phyloP scores from a whole-genome alignment of 768 basidiomycete species.

The Russula sp. region DNA sequence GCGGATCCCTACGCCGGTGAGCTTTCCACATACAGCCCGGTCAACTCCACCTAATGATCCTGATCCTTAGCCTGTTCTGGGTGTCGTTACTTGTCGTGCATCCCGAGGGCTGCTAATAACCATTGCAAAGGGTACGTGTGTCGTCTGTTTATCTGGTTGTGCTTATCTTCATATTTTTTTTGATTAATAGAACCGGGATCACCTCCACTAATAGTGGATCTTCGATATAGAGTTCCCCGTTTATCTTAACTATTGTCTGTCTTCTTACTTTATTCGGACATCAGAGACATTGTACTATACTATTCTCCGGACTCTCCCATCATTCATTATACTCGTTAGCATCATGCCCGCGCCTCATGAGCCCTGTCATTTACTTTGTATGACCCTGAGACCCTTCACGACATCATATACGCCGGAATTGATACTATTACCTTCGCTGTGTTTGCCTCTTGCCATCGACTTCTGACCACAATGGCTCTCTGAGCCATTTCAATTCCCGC shows the following conservation, averaged over 20 bases:
- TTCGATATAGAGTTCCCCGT: neutral
- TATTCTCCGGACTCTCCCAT: neutral
- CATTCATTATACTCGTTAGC: neutral
- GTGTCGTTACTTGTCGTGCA: slow-evolving; percentile 87
- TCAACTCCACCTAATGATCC: neutral
- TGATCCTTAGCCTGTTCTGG: slow-evolving; percentile 67
- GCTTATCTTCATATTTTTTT: neutral
- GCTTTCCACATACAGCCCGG: slow-evolving; percentile 31
- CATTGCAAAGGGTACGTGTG: slow-evolving; percentile 53
- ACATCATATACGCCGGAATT: slow-evolving; percentile 3
- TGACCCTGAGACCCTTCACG: neutral
- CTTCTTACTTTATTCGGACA: slow-evolving; percentile 3
- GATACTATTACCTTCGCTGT: slow-evolving; percentile 38
- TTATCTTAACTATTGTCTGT: neutral
- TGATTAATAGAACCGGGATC: slow-evolving; percentile 20
- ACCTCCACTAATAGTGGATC: slow-evolving; percentile 12
- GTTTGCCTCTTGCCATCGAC: slow-evolving; percentile 33
- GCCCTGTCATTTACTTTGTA: neutral
- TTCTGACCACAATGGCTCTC: slow-evolving; percentile 42
- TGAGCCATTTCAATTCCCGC: slow-evolving; percentile 42
- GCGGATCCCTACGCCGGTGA: slow-evolving; percentile 79
- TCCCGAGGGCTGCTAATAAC: slow-evolving; percentile 72
- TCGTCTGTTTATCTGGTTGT: neutral
- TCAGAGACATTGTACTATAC: slow-evolving; percentile 1
- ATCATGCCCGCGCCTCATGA: neutral